These are phyloP conservation scores for Annulohypoxylon moriforme DNA, from an alignment of 495 filamentous ascomycete genomes.

Conservation along the genomic window DNA sequence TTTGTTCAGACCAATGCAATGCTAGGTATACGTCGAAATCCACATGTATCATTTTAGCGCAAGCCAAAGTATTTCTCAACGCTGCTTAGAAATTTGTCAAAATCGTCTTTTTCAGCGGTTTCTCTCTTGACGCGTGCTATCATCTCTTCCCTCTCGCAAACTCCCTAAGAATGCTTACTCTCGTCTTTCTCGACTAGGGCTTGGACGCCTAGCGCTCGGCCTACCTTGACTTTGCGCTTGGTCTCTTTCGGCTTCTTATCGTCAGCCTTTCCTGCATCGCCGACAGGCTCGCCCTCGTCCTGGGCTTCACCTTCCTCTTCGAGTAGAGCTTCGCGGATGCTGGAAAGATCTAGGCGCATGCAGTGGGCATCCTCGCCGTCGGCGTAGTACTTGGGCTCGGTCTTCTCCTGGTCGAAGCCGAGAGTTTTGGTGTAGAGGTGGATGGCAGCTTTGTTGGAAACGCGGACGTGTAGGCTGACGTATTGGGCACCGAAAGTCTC, in stretches of 20 bases:
- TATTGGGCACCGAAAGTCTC: conserved; percentile 91
- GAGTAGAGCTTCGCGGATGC: conserved; percentile 60
- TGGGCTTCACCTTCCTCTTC: conserved; percentile 51
- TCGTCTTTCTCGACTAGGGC: conserved; percentile 88
- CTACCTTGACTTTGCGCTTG: conserved; percentile 76
- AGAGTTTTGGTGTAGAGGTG: conserved; percentile 93
- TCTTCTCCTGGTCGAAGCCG: conserved; percentile 88
- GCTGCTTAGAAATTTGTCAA: neutral
- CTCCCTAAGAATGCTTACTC: conserved; percentile 55
- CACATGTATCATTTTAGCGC: neutral
- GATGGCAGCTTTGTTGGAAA: conserved; percentile 90
- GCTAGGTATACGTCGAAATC: neutral
- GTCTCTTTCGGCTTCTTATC: conserved; percentile 58
- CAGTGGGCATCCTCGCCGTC: conserved; percentile 96
- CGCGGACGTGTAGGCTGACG: conserved; percentile 94
- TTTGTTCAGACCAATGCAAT: neutral
- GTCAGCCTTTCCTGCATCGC: conserved; percentile 55
- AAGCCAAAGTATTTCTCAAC: neutral
- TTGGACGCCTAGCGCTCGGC: conserved; percentile 80
- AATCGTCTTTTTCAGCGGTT: neutral
- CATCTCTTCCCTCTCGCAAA: conserved; percentile 2
- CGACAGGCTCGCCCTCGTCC: conserved; percentile 59
- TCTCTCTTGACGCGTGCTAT: neutral
- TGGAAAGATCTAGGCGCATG: conserved; percentile 86
- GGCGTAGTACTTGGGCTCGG: conserved; percentile 95